These are phyloP conservation scores for Brasenia schreberi DNA, from an alignment of 164 flowering plant species.

Conservation along the genomic window DNA sequence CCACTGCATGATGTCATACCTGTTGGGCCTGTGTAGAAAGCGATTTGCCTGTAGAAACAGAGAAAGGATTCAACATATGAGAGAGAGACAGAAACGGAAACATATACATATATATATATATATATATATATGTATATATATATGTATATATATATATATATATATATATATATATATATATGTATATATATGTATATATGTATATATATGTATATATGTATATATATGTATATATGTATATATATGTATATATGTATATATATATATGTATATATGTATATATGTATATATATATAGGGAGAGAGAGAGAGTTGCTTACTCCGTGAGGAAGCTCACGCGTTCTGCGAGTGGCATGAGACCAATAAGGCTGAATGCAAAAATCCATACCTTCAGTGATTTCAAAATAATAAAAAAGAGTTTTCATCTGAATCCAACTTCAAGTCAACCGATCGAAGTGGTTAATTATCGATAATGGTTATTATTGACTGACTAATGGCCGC, in stretches of 20 bases:
- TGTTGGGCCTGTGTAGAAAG: conserved; percentile 81
- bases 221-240: too few relatives aligned
- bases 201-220: too few relatives aligned
- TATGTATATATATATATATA: too few relatives aligned
- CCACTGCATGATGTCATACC: conserved; percentile 23
- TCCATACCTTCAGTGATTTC: conserved; percentile 56
- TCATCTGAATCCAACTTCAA: not conserved
- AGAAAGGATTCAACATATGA: not conserved
- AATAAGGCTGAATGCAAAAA: conserved; percentile 73
- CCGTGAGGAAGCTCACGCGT: conserved; percentile 88
- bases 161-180: too few relatives aligned
- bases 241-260: too few relatives aligned
- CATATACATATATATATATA: too few relatives aligned
- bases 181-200: too few relatives aligned
- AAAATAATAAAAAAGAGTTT: not conserved
- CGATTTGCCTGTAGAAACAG: conserved; percentile 55
- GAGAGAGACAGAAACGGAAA: too few relatives aligned
- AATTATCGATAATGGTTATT: not conserved
- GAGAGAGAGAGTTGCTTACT: conserved; percentile 31
- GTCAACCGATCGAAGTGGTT: not conserved
- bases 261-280: too few relatives aligned
- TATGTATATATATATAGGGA: not conserved
- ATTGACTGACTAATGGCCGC: too few relatives aligned
- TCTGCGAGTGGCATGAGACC: conserved; percentile 89
- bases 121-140: too few relatives aligned